Conservation (phyloP, 2,329 filamentous ascomycete genomes). For the Aspergillus arachidicola region DNA sequence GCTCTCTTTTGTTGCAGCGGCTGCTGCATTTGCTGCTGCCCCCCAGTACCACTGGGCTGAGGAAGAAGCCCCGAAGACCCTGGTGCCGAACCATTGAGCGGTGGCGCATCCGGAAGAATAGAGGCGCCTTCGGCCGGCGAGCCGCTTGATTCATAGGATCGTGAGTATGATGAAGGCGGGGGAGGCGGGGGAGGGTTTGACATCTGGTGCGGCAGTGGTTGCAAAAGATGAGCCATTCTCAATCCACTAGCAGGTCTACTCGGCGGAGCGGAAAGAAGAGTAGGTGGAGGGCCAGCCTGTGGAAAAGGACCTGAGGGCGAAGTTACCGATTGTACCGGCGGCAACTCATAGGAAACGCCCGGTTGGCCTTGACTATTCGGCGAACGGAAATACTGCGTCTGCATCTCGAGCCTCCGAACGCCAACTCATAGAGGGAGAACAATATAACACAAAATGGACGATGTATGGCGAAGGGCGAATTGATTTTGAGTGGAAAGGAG, state of each 20-base stretch:
- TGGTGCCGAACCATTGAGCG: slow-evolving; percentile 44
- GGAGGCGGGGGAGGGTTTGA: slow-evolving; percentile 26
- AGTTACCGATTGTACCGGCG: slow-evolving; percentile 40
- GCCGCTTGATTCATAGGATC: slow-evolving; percentile 43
- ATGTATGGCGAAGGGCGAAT: background rate
- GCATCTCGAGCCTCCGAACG: slow-evolving; percentile 30
- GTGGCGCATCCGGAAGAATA: slow-evolving; percentile 37
- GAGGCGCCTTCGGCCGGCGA: slow-evolving; percentile 42
- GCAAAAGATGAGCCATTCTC: slow-evolving; percentile 45
- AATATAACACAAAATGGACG: background rate
- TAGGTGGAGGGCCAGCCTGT: slow-evolving; percentile 25
- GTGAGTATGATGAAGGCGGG: slow-evolving; percentile 34
- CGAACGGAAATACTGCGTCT: slow-evolving; percentile 36
- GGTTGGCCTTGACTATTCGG: slow-evolving; percentile 27
- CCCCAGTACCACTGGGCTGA: slow-evolving; percentile 49
- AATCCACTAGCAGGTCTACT: slow-evolving; percentile 43
- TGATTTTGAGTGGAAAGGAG: slow-evolving; percentile 5
- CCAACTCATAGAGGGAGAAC: slow-evolving; percentile 22
- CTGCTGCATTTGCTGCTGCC: slow-evolving; percentile 60
- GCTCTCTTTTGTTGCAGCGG: slow-evolving; percentile 82
- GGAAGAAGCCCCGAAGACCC: slow-evolving; percentile 34
- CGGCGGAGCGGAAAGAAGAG: slow-evolving; percentile 40
- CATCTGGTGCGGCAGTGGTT: slow-evolving; percentile 36
- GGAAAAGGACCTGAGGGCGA: slow-evolving; percentile 34
- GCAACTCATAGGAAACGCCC: slow-evolving; percentile 34